Base-by-base conservation (phyloP, 2,329 filamentous ascomycete species). In the Rutstroemia sp. region DNA sequence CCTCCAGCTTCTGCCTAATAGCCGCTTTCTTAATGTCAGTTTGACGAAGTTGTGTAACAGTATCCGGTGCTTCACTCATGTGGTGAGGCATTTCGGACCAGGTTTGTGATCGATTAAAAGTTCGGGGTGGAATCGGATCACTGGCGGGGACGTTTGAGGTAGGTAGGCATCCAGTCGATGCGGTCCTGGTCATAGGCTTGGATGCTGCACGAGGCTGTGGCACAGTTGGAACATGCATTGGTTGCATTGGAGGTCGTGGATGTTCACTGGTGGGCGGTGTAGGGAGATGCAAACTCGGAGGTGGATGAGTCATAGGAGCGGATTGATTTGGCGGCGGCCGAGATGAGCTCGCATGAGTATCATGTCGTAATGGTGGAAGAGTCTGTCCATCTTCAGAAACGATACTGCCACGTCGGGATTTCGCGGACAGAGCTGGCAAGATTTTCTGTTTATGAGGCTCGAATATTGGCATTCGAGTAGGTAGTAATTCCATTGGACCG, bases 1-100 rank as follows among this genome's bases (percentile, higher is more conserved):
- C 74, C 61, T 85, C 78, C 1, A 86, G 68, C 44, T 78, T 78
- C 60, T 83, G 78, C 65, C 83, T 64, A 19, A 69, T 69, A 19
- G 61, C 61, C 14, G 61, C 62, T 55, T 66, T 67, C 51, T 69
- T 69, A 3, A 64, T 57, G 23, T 58, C 54, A 12, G 62, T 48
- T 7, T 60, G 56, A 19, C 41, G 42, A 9, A 38, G 10, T 6
- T 17, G 17, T 16, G 25, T 48, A 25, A 41, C 42, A 17, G 46
- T 48, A 23, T 42, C 41, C 5, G 51, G 51, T 21, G 49, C 60
- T 52, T 77, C 69, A 61, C 72, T 69, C 62, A 73, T 64, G 64
- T 71, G 59, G 60, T 74, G 62, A 66, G 75, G 73, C 59, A 73
- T 73, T 71, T 77, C 69, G 67, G 73, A 63, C 70, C 73, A 75